Evolutionary conservation across 345 rosid species (phyloP).

Genomic region (Sonneratia caseolaris): DNA sequence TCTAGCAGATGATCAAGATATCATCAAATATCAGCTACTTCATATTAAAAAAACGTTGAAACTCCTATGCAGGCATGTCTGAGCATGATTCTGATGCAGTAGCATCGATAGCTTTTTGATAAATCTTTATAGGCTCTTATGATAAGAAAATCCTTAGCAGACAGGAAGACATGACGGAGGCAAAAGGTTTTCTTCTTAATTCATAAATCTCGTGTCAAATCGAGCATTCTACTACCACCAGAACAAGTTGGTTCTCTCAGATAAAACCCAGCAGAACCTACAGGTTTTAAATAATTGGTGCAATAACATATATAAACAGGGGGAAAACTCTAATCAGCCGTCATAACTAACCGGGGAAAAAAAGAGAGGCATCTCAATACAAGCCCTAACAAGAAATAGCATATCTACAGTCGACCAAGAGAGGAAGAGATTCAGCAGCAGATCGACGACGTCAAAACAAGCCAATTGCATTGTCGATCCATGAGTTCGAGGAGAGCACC

Average conservation of each 20-base stretch:
- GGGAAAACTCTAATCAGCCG: not conserved
- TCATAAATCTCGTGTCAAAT: too few relatives aligned
- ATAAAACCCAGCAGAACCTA: not conserved
- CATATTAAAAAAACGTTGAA: not conserved
- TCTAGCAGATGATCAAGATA: not conserved
- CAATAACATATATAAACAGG: too few relatives aligned
- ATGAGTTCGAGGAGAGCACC: not conserved
- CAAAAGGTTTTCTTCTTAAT: too few relatives aligned
- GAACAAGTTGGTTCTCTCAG: too few relatives aligned
- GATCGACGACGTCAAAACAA: not conserved
- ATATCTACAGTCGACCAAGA: too few relatives aligned
- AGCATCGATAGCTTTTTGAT: not conserved
- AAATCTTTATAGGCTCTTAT: too few relatives aligned
- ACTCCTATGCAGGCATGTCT: not conserved
- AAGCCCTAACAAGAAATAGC: not conserved
- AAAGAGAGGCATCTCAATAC: not conserved
- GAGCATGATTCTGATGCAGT: not conserved
- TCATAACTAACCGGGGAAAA: not conserved
- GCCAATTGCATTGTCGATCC: not conserved
- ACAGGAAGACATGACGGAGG: too few relatives aligned
- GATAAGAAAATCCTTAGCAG: too few relatives aligned
- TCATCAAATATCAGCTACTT: not conserved
- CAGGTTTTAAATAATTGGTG: too few relatives aligned
- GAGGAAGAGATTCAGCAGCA: not conserved
- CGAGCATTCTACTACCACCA: too few relatives aligned